Evolutionary conservation across 23 red algal genomes (phyloP), one percentile per base, ranked within the genome.

Genomic region (Gracilaria gracilis): DNA sequence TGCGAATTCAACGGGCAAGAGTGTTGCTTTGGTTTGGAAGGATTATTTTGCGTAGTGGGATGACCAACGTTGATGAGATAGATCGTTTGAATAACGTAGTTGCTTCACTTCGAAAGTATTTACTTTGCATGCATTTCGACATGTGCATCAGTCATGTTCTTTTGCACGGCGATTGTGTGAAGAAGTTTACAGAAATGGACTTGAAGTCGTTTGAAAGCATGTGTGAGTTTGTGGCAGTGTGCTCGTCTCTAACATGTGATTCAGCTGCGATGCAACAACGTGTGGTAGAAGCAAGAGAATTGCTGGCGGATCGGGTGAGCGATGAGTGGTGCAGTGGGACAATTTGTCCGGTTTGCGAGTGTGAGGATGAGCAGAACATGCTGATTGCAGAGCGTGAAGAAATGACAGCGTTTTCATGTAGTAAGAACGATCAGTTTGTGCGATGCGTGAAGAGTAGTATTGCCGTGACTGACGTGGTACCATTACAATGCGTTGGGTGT

Each of bases 371-470:
- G 15, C 28, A 42, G 15, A 24, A 27, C 13, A 27, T 46, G 32
- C 87, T 90, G 35, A 25, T 25, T 17, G 57, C 32, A 2, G 71
- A 81, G 21, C 47, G 29, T 9, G 55, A 61, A 72, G n/a, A 79
- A 14, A 21, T 57, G 57, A 62, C 7, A 16, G 40, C 20, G 14
- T 67, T 90, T 47, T 8, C 11, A 1, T 90, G 87, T 35, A 29
- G 50, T 29, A 17, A 9, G 35, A 21, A 42, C 1, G 74, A 90
- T 15, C 16, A 14, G 47, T 90, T 90, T 58, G 76, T 29, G 17
- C 46, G 87, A 44, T 90, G 87, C 58, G 87, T 90, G 76, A 46
- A 66, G 57, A 90, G 67, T 28, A 75, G 37, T 29, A 39, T 81
- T 47, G 48, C 87, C 19, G 54, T 54, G 17, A 69, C 57, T 9